A percentile compares a stretch with the other conserved stretches of the same genome.
Conservation (phyloP, 768 basidiomycete genomes). For the Gyrodon lividus region DNA sequence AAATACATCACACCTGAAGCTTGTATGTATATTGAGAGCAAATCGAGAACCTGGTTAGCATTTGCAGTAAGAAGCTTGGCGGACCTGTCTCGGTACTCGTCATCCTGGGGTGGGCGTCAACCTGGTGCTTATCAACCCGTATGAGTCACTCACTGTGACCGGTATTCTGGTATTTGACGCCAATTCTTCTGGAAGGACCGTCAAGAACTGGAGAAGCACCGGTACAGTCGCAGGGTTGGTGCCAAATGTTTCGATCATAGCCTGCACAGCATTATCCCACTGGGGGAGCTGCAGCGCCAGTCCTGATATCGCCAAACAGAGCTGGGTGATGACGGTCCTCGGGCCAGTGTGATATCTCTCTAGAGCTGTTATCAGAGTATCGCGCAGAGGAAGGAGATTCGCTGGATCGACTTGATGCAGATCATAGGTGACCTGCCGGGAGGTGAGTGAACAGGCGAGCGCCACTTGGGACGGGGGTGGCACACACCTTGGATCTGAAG, state of each 20-base stretch:
- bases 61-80: conserved; percentile 63
- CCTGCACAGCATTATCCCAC: conserved; percentile 80
- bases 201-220: conserved; percentile 84
- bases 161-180: conserved; percentile 83
- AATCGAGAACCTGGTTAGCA: conserved; percentile 66
- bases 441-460: conserved; percentile 33
- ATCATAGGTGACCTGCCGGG: conserved; percentile 87
- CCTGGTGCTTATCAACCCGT: neutral
- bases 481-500: conserved; percentile 84
- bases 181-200: conserved; percentile 88
- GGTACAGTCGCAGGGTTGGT: conserved; percentile 81
- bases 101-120: conserved; percentile 50
- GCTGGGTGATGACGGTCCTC: conserved; percentile 80
- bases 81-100: conserved; percentile 68
- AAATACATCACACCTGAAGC: conserved; percentile 65
- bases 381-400: conserved; percentile 76
- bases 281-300: conserved; percentile 85
- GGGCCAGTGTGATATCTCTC: conserved; percentile 73
- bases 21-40: conserved; percentile 85
- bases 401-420: conserved; percentile 78
- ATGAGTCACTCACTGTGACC: conserved; percentile 64
- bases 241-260: conserved; percentile 84
- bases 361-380: conserved; percentile 81
- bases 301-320: conserved; percentile 87
- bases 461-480: neutral